Evolutionary conservation across 2,329 filamentous ascomycete genomes (phyloP), one percentile per base, ranked within the genome.

Genomic region (Sarocladiaceae sp.): DNA sequence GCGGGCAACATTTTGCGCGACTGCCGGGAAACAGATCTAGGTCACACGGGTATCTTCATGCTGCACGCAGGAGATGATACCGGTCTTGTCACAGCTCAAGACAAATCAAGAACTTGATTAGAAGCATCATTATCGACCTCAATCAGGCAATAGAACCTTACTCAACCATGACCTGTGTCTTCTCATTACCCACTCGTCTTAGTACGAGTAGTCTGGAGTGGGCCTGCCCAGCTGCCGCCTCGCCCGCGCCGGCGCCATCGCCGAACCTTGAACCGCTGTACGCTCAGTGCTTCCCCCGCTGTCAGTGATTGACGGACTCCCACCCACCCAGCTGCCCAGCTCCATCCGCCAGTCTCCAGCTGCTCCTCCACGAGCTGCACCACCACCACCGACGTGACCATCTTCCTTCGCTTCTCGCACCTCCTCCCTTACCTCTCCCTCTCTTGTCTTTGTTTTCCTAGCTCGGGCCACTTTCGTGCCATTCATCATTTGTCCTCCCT

Each of bases 91-190:
- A 36, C 33, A 36, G 33, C 33, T 36, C 15, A n/a, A 17, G 6
- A 36, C 33, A 36, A 36, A 8, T 17, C 33, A 17, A 36, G 15
- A 40, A 40, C 37, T 40, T 40, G 37, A 40, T 22, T 49, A 10
- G 23, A 12, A 33, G 4, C 22, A 48, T 60, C 60, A 56, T n/a
- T n/a, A n/a, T n/a, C n/a, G n/a, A n/a, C n/a, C n/a, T n/a, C 36
- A 6, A 39, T 39, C 8, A 35, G n/a, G 17, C 36, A 20, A 39
- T 5, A 20, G n/a, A 39, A 39, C 36, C 15, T n/a, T n/a, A n/a
- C n/a, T n/a, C n/a, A n/a, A n/a, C n/a, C n/a, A n/a, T n/a, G n/a
- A n/a, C n/a, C n/a, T n/a, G n/a, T n/a, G n/a, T n/a, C n/a, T 13
- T 29, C n/a, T 31, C 42, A 48, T 7, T 23, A 18, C 23, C 42